Evolutionary conservation across 225 moss, liverwort and hornwort species (phyloP).

Genomic region (Marchantia paleacea): DNA sequence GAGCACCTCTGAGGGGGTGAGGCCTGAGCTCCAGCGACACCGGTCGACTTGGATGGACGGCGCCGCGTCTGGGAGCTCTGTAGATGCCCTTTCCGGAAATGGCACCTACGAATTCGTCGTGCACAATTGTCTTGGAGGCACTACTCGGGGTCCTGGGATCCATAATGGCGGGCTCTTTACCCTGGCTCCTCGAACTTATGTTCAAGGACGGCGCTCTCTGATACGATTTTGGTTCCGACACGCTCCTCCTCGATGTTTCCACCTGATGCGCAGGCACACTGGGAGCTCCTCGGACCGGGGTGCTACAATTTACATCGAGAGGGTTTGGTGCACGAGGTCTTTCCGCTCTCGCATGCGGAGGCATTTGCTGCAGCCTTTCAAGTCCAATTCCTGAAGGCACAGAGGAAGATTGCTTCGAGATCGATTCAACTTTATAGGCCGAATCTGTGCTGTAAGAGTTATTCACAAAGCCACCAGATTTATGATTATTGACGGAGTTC

Average conservation of each 20-base stretch:
- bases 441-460: conserved; percentile 9
- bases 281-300: conserved; percentile 3
- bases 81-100: conserved; percentile 53
- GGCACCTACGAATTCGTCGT: conserved; percentile 29
- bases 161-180: background rate
- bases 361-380: conserved; percentile 30
- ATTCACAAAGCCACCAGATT: conserved; percentile 10
- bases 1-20: conserved; percentile 66
- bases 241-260: conserved; percentile 12
- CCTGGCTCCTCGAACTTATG: conserved; percentile 13
- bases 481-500: conserved; percentile 1
- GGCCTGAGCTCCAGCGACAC: conserved; percentile 89
- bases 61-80: conserved; percentile 63
- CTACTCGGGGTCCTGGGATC: conserved; percentile 8
- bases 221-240: conserved; percentile 20
- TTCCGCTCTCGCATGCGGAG: conserved; percentile 22
- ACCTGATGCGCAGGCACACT: conserved; percentile 1
- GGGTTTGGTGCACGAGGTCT: conserved; percentile 3
- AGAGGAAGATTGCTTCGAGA: conserved; percentile 16
- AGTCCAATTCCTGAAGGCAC: conserved; percentile 33
- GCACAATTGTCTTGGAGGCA: background rate
- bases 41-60: conserved; percentile 54
- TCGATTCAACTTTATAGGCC: conserved; percentile 12
- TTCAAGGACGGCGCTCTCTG: conserved; percentile 28
- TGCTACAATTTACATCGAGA: background rate